phyloP scores from a whole-genome alignment of 495 filamentous ascomycete species.

The Xylaria intraflava region DNA sequence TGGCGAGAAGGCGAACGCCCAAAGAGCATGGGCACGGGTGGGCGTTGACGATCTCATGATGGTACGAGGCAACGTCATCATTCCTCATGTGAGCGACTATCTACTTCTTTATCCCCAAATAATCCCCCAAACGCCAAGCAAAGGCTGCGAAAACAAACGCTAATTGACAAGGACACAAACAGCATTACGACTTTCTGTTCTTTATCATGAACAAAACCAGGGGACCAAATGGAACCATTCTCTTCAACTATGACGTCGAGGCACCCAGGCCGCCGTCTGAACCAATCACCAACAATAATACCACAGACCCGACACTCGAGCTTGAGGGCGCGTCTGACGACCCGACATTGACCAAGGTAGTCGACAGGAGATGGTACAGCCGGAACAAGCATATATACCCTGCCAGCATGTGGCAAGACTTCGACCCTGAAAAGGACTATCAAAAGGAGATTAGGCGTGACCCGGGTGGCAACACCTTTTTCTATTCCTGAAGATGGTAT shows the following conservation, averaged over 20 bases:
- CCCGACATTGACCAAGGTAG: conserved; percentile 81
- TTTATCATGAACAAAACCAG: conserved; percentile 82
- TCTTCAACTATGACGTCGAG: conserved; percentile 70
- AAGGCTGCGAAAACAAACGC: neutral
- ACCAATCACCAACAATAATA: neutral
- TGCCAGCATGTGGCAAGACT: conserved; percentile 91
- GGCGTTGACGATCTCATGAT: conserved; percentile 96
- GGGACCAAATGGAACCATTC: conserved; percentile 60
- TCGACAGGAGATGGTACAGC: conserved; percentile 95
- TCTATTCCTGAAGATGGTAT: conserved; percentile 53
- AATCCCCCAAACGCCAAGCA: neutral
- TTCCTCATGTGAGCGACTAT: conserved; percentile 77
- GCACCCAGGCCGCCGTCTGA: conserved; percentile 29
- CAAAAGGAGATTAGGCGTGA: conserved; percentile 73
- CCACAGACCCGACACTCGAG: conserved; percentile 9
- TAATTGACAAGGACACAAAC: conserved; percentile 17
- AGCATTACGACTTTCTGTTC: conserved; percentile 97
- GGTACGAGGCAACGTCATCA: conserved; percentile 84
- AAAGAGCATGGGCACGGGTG: conserved; percentile 85
- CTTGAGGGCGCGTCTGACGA: conserved; percentile 77
- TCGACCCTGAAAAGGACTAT: conserved; percentile 85
- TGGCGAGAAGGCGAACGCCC: conserved; percentile 48
- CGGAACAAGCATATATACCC: conserved; percentile 97
- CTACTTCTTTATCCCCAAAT: neutral
- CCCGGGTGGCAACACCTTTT: conserved; percentile 83